A percentile compares a stretch with the other conserved stretches of the same genome.
Evolutionary conservation across 345 rosid genomes (phyloP).

Genomic region (Dovyalis caffra): DNA sequence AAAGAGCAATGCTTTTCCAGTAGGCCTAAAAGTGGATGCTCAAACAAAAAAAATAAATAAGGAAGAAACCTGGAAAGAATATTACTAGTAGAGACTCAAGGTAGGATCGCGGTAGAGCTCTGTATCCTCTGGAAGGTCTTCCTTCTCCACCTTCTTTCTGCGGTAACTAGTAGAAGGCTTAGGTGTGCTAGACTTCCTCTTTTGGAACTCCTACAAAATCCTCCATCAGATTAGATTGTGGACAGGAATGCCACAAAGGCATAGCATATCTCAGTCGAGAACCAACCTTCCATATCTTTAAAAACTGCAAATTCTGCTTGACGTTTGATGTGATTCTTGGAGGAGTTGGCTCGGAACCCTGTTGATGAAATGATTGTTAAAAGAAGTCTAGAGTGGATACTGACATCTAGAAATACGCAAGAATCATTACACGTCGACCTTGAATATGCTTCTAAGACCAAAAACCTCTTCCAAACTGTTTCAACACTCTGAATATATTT

Average conservation of each 20-base stretch:
- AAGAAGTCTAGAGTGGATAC: no score
- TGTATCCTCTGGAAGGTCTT: conserved; percentile 58
- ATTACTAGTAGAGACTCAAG: conserved; percentile 75
- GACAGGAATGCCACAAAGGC: background rate
- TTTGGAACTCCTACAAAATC: conserved; percentile 55
- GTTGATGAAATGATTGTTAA: conserved; percentile 23
- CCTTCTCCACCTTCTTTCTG: conserved; percentile 68
- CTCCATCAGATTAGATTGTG: conserved; percentile 9
- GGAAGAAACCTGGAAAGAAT: conserved; percentile 22
- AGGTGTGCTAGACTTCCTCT: conserved; percentile 51
- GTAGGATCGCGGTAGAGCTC: conserved; percentile 75
- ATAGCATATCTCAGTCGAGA: background rate
- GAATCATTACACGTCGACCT: background rate
- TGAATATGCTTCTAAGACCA: background rate
- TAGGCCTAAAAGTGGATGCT: conserved; percentile 8
- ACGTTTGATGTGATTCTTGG: conserved; percentile 87
- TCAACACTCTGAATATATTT: no score
- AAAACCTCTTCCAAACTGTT: no score
- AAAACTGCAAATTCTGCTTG: conserved; percentile 80
- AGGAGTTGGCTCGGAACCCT: conserved; percentile 70
- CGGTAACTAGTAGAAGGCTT: conserved; percentile 92
- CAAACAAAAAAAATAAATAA: conserved; percentile 8
- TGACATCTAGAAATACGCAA: conserved; percentile 15
- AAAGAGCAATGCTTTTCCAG: conserved; percentile 8
- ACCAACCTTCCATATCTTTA: conserved; percentile 75